Evolutionary conservation across 2,329 filamentous ascomycete species (phyloP).

Genomic region (Chaetomium globosum): DNA sequence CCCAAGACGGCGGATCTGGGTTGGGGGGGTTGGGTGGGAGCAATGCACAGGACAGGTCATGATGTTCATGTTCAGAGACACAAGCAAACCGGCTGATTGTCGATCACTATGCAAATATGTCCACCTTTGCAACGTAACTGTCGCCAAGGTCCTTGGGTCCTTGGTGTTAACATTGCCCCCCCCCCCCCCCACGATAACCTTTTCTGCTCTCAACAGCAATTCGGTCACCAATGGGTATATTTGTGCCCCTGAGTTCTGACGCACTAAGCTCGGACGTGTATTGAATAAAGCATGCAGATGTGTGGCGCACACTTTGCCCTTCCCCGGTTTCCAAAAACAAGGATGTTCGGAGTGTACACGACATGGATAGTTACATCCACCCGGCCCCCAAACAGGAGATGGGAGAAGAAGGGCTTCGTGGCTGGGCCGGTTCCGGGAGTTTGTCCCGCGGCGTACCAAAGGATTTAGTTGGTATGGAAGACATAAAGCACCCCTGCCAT

Average conservation of each 20-base stretch:
- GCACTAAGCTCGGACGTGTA: not conserved
- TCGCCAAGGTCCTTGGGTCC: not conserved
- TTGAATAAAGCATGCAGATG: not conserved
- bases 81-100: not conserved
- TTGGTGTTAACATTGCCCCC: not conserved
- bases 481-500: not conserved
- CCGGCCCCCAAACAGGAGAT: not conserved
- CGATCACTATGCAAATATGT: not conserved
- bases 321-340: not conserved
- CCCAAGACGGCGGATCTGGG: not conserved
- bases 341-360: no score
- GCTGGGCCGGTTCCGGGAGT: not conserved
- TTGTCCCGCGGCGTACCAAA: not conserved
- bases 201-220: not conserved
- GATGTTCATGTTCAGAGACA: conserved; percentile 1
- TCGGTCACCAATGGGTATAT: not conserved
- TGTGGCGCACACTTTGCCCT: not conserved
- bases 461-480: not conserved
- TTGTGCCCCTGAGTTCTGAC: not conserved
- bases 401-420: not conserved
- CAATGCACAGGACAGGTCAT: not conserved
- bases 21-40: not conserved
- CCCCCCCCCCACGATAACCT: not conserved
- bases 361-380: not conserved
- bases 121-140: not conserved